Base-by-base conservation (phyloP, 495 filamentous ascomycete species). In the Aspergillus nidulans region DNA sequence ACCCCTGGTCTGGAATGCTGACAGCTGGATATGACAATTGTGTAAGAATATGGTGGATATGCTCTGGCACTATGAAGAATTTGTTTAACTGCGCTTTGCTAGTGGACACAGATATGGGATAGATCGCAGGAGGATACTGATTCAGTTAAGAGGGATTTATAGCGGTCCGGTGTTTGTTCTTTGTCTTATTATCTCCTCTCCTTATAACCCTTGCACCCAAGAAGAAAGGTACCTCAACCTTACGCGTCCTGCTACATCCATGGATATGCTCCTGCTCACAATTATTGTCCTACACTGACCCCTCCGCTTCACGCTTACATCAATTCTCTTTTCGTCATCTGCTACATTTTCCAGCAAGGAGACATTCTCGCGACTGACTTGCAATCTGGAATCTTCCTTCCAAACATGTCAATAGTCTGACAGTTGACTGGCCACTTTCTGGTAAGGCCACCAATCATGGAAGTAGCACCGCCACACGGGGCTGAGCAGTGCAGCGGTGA, bases 401-500 rank as follows among this genome's bases (percentile, higher is more conserved):
- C 5, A 39, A 39, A 39, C n/a, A 18, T 19, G 10, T 28, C 44
- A 4, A 30, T 6, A 15, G 6, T 47, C n/a, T 4, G 13, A 32
- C 16, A 49, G n/a, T n/a, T 16, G 28, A 36, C 32, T 24, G 26
- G 12, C 32, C 24, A 28, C 6, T 16, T 18, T 28, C 45, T 49
- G 34, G 45, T 49, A 49, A 49, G 45, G 45, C 45, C 45, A 49
- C 45, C 45, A 49, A 49, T 49, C 1, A 21, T 1, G 1, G 45
- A 7, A 9, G 9, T 10, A 4, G 15, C 25, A 47, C 44, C 25
- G 44, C 28, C 45, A 36, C 28, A 2, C 13, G 6, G 26, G 44
- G 44, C n/a, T 19, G 25, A 47, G n/a, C 2, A 8, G 6, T 25
- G 12, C n/a, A 8, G 9, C 8, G 13, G 12, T 18, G 28, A 30